Conservation (phyloP, 495 filamentous ascomycete genomes). For the Clavariopsis aquatica region DNA sequence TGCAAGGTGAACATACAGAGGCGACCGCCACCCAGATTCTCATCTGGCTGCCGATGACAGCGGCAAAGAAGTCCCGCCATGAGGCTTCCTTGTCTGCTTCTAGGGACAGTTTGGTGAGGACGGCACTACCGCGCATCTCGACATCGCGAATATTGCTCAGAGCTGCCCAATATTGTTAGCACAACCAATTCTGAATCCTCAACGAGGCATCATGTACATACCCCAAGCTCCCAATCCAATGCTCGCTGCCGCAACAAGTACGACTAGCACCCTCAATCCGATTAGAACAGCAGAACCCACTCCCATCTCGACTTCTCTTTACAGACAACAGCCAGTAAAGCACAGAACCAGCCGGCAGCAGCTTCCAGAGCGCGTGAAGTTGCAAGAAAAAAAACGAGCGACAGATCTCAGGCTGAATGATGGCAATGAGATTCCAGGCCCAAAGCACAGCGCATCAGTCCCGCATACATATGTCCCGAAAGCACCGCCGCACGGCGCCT, state of each 20-base stretch:
- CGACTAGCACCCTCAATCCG: slow-evolving; percentile 18
- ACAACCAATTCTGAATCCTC: not conserved
- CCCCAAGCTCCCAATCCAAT: slow-evolving; percentile 25
- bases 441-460: slow-evolving; percentile 4
- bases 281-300: slow-evolving; percentile 5
- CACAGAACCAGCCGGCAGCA: slow-evolving; percentile 30
- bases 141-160: slow-evolving; percentile 18
- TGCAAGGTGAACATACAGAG: slow-evolving; percentile 11
- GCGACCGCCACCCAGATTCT: slow-evolving; percentile 26
- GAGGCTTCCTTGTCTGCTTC: not conserved
- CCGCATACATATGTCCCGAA: not conserved
- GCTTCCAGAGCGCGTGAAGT: slow-evolving; percentile 23
- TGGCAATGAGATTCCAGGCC: slow-evolving; percentile 15
- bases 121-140: slow-evolving; percentile 12
- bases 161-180: not conserved
- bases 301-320: not conserved
- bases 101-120: not conserved
- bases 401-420: slow-evolving; percentile 5
- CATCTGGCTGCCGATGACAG: slow-evolving; percentile 14
- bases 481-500: not conserved
- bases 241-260: slow-evolving; percentile 13
- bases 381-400: slow-evolving; percentile 1
- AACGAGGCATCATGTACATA: slow-evolving; percentile 5
- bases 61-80: slow-evolving; percentile 22
- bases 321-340: slow-evolving; percentile 2